phyloP scores from a whole-genome alignment of 2,329 filamentous ascomycete genomes.

The Phyllosticta paracitricarpa region DNA sequence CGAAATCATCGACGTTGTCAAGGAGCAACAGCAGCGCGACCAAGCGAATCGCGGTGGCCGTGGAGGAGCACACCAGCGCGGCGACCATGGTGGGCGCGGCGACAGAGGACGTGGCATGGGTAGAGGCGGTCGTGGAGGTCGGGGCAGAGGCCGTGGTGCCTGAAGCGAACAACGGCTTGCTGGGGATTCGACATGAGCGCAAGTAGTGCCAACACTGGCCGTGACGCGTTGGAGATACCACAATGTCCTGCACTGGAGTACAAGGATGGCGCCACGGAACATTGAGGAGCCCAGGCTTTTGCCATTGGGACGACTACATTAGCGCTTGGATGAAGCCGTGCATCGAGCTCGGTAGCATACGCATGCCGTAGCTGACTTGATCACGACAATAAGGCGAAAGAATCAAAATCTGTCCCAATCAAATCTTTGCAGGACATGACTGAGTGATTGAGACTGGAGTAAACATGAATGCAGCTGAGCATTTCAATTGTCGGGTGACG shows the following conservation, averaged over 20 bases:
- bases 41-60: slow-evolving; percentile 51
- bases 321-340: background rate
- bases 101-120: slow-evolving; percentile 30
- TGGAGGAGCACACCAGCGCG: slow-evolving; percentile 49
- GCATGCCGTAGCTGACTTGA: background rate
- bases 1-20: slow-evolving; percentile 89
- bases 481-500: background rate
- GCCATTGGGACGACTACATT: background rate
- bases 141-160: slow-evolving; percentile 38
- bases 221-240: background rate
- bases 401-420: background rate
- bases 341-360: background rate
- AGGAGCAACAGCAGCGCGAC: slow-evolving; percentile 78
- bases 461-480: too few relatives aligned
- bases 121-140: slow-evolving; percentile 46
- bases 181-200: background rate
- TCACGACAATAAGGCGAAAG: background rate
- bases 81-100: slow-evolving; percentile 45
- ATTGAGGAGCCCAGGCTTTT: background rate
- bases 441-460: too few relatives aligned
- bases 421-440: too few relatives aligned
- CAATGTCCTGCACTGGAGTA: background rate
- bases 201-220: background rate
- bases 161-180: background rate
- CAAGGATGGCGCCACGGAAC: background rate